Base-by-base conservation (phyloP, 208 protist species). In the Lotmaria passim region DNA sequence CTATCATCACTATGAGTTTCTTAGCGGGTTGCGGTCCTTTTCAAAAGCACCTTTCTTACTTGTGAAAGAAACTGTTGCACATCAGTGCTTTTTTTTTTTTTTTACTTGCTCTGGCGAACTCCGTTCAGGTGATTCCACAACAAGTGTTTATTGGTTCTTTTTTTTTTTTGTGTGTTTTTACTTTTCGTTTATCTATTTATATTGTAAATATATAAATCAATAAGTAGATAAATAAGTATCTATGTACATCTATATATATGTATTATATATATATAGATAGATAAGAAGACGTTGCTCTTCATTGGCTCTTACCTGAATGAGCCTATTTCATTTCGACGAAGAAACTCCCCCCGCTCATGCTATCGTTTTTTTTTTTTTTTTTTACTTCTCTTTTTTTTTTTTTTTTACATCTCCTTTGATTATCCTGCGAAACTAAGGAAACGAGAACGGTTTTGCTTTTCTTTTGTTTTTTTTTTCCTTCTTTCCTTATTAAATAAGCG, bases 401-500 rank as follows among this genome's bases (percentile, higher is more conserved):
- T 30, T 58, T 58, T 24, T 10, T 15, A 51, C 47, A 23, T 14
- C 7, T 21, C 11, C 47, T 51, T 12, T 51, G 7, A 30, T 51
- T 46, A 21, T 17, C 41, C 7, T 19, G 6, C 10, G 24, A 52
- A 23, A 28, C 10, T 21, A 52, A 52, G 23, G 36, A n/a, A 41
- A 39, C n/a, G 19, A 57, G 24, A 34, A 17, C 50, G 5, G 5
- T 36, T 28, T 62, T 7, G 34, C 15, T 24, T 8, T 50, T 46
- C 31, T 62, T 51, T 17, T 0, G 34, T 34, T 36, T 38, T 17
- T 50, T 23, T 62, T 33, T 24, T 38, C 28, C 17, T 43, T 44
- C 8, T 44, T 59, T 30, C 28, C 34, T 59, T 56, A 39, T 60
- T 36, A 51, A 51, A 67, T 34, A 67, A 46, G 41, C 41, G 41